Percentiles rank a stretch among this genome's conserved stretches.
These are phyloP conservation scores for Scopulariopsis brevicaulis DNA, from an alignment of 2,329 filamentous ascomycete species.

Conservation along the genomic window DNA sequence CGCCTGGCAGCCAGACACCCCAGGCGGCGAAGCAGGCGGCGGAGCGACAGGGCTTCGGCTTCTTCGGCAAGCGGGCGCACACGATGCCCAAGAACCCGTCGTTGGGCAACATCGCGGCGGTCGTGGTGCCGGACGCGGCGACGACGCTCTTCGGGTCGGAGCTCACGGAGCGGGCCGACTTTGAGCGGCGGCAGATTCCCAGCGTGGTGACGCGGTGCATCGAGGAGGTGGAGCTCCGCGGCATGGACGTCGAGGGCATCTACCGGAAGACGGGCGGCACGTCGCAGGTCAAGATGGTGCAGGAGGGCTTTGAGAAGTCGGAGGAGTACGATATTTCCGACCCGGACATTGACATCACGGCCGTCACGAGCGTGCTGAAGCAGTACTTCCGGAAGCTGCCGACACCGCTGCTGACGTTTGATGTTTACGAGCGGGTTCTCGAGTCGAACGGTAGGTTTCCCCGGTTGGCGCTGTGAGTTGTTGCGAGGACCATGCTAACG, in stretches of 20 bases:
- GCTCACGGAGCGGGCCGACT: conserved; percentile 72
- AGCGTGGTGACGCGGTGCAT: conserved; percentile 88
- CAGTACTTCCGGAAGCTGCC: conserved; percentile 96
- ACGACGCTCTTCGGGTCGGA: conserved; percentile 78
- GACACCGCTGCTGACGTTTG: conserved; percentile 78
- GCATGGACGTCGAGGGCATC: conserved; percentile 96
- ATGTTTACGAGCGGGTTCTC: conserved; percentile 81
- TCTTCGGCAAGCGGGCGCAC: conserved; percentile 48
- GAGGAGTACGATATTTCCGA: conserved; percentile 89
- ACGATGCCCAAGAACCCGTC: conserved; percentile 30
- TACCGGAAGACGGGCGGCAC: conserved; percentile 95
- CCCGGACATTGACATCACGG: conserved; percentile 86
- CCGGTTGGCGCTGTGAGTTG: background rate
- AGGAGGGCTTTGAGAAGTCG: conserved; percentile 80
- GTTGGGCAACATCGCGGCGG: conserved; percentile 26
- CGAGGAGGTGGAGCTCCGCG: conserved; percentile 88
- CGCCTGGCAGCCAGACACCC: conserved; percentile 15
- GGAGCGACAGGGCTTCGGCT: conserved; percentile 52
- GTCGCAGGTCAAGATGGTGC: conserved; percentile 80
- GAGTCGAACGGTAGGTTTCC: conserved; percentile 59
- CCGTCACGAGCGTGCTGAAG: conserved; percentile 90
- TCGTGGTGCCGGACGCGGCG: conserved; percentile 40
- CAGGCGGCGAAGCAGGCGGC: background rate
- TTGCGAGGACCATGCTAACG: background rate
- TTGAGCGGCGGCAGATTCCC: conserved; percentile 80